phyloP scores from a whole-genome alignment of 2,329 filamentous ascomycete species.

The Xylariaceae sp. region DNA sequence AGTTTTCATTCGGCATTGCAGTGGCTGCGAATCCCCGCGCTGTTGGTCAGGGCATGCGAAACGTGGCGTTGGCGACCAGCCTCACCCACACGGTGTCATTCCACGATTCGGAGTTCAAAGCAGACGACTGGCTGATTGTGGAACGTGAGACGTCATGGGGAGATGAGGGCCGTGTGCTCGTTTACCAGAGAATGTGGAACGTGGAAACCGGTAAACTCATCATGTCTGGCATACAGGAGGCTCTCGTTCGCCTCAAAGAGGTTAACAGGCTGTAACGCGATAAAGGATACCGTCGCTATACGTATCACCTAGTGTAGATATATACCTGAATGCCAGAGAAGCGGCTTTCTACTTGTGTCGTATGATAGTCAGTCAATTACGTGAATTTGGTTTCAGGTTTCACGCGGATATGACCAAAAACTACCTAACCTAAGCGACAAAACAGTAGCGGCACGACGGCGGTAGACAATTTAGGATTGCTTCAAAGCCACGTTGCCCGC shows the following conservation, averaged over 20 bases:
- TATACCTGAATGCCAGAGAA: too few species aligned
- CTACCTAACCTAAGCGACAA: too few species aligned
- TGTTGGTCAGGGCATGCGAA: slow-evolving; percentile 2
- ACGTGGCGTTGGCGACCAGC: slow-evolving; percentile 12
- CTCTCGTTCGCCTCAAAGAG: slow-evolving; percentile 4
- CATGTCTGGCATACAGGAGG: slow-evolving; percentile 9
- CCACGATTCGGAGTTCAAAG: slow-evolving; percentile 5
- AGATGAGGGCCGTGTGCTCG: slow-evolving; percentile 5
- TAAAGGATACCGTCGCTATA: too few species aligned
- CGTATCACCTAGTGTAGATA: too few species aligned
- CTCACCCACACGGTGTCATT: slow-evolving; percentile 16
- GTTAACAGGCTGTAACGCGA: too few species aligned
- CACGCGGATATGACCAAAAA: too few species aligned
- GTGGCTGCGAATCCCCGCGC: slow-evolving; percentile 3
- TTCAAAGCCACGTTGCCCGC: too few species aligned
- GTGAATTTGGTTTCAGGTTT: too few species aligned
- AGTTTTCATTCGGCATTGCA: slow-evolving; percentile 8
- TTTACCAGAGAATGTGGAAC: slow-evolving; percentile 9
- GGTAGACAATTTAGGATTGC: too few species aligned
- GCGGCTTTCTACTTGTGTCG: too few species aligned
- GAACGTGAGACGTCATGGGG: slow-evolving; percentile 16
- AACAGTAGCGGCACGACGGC: too few species aligned
- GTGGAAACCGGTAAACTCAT: slow-evolving; percentile 6
- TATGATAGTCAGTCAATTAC: too few species aligned
- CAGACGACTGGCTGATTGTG: slow-evolving; percentile 10